Conservation (phyloP, 228 moss, liverwort and hornwort genomes). For the Sphagnum magellanicum region DNA sequence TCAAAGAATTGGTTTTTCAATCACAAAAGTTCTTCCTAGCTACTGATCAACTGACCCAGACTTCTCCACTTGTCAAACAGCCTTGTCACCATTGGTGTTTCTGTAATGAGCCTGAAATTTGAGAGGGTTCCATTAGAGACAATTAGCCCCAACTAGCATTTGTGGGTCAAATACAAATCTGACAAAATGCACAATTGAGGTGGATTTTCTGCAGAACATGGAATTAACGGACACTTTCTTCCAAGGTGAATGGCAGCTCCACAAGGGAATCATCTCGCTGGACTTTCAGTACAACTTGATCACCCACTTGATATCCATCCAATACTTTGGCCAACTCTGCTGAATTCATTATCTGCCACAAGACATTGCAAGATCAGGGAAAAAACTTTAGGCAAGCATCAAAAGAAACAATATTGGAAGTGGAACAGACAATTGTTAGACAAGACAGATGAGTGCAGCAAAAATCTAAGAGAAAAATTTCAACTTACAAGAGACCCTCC, state of each 20-base stretch:
- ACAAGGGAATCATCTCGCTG: constrained; percentile 34
- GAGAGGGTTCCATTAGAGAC: too few species aligned
- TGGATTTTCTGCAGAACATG: not conserved
- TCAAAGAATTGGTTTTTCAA: too few species aligned
- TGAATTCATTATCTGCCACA: constrained; percentile 38
- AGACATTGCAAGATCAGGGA: not conserved
- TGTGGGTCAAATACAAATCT: too few species aligned
- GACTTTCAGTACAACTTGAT: constrained; percentile 41
- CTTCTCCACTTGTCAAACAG: too few species aligned
- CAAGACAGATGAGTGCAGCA: not conserved
- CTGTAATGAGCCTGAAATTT: too few species aligned
- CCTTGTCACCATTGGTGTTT: too few species aligned
- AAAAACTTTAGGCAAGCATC: not conserved
- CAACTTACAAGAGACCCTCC: constrained; percentile 41
- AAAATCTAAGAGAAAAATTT: not conserved
- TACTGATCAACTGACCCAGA: too few species aligned
- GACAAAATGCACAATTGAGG: too few species aligned
- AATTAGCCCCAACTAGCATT: too few species aligned
- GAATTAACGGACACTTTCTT: constrained; percentile 49
- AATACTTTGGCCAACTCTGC: constrained; percentile 60
- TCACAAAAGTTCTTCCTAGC: too few species aligned
- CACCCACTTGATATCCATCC: constrained; percentile 62
- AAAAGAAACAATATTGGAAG: not conserved
- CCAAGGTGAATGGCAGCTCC: constrained; percentile 52
- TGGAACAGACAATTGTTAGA: not conserved